Base-by-base conservation (phyloP, 371 early-diverging fungal genomes). In the Mucor lusitanicus region DNA sequence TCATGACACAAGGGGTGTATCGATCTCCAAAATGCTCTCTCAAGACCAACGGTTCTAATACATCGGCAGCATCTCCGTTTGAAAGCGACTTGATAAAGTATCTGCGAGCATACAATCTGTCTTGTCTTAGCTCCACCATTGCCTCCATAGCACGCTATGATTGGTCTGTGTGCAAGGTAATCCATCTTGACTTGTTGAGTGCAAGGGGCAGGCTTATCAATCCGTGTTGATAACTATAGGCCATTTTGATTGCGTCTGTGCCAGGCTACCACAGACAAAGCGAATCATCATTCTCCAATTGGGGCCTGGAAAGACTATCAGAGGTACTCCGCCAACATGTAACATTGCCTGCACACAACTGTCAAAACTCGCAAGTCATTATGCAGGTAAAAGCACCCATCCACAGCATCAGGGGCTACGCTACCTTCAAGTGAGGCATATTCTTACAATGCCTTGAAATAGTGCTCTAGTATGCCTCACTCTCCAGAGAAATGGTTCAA, bases 1-100 rank as follows among this genome's bases (percentile, higher is more conserved):
- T 37, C 2, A 63, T 63, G 63, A 55, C 63, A 6, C 63, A 63
- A 55, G 63, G 63, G 28, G 63, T 63, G 3, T 63, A 63, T n/a
- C 50, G 55, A 40, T 39, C 55, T 3, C 40, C 63, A 0, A 35
- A 39, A 37, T 63, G 63, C n/a, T 13, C 23, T n/a, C 4, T 35
- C 55, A 0, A 63, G 55, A 6, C 6, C 50, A 12, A 61, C 6
- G 1, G 23, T 3, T 15, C 30, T 19, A 44, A 8, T 33, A 48
- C 48, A 32, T 25, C 53, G 30, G 30, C 15, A 30, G 7, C 57
- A 39, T 39, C 40, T 40, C 19, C 55, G 11, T 63, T 63, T 55
- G 63, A 63, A 39, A 30, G 7, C 7, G 40, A 54, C 7, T 54
- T 53, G 25, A 54, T 55, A 23, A 39, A 53, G 7, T 63, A 63